Evolutionary conservation across 257 asterid genomes (phyloP).

Genomic region (Osmanthus fragrans): DNA sequence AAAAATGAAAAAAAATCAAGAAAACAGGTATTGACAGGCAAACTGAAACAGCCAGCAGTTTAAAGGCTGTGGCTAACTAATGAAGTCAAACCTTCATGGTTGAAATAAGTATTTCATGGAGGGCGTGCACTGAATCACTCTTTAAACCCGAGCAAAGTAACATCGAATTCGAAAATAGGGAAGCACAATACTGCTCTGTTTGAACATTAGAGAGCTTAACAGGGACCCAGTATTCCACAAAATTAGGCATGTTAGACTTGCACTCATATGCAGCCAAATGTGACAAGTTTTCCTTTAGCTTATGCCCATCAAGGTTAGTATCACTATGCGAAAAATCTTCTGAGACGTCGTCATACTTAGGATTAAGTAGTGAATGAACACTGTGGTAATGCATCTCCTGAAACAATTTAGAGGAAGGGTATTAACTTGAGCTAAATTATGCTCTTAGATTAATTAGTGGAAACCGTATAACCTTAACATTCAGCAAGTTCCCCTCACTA

Average conservation of each 20-base stretch:
- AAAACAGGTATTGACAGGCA: constrained; percentile 3
- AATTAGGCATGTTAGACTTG: constrained; percentile 31
- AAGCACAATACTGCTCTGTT: constrained; percentile 60
- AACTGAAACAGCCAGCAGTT: not conserved
- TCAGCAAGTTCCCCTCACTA: not conserved
- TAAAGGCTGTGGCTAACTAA: constrained; percentile 7
- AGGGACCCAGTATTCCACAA: constrained; percentile 71
- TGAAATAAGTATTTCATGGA: constrained; percentile 44
- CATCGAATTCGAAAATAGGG: constrained; percentile 45
- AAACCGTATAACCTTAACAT: not conserved
- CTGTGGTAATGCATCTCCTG: constrained; percentile 30
- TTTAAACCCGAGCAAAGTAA: constrained; percentile 38
- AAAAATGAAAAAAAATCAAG: not conserved
- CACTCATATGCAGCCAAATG: constrained; percentile 28
- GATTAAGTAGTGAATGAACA: constrained; percentile 34
- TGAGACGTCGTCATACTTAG: constrained; percentile 14
- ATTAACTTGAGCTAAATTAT: not conserved
- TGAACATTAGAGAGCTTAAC: constrained; percentile 59
- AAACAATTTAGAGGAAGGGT: not conserved
- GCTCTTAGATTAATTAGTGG: not conserved
- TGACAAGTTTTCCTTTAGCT: constrained; percentile 24
- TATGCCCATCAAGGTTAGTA: constrained; percentile 21
- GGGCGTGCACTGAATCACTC: constrained; percentile 21
- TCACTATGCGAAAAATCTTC: constrained; percentile 17
- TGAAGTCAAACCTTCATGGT: constrained; percentile 47